Base-by-base conservation (phyloP, 768 basidiomycete species). In the Collybia sp. region DNA sequence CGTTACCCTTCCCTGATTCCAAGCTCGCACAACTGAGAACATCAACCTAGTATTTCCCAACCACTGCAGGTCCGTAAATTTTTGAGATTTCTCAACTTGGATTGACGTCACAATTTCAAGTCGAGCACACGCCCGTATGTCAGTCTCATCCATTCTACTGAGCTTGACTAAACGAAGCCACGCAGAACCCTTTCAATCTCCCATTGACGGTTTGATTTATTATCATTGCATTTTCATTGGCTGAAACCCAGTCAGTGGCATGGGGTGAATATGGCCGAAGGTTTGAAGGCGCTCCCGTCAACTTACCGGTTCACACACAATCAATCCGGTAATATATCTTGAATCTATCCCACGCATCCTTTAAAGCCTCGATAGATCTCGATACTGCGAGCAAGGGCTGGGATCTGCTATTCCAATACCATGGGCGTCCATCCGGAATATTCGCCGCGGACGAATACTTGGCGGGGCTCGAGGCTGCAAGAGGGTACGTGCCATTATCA, bases 211-310 rank as follows among this genome's bases (percentile, higher is more conserved):
- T 69, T 39, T 37, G 62, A 16, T 36, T 35, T 38, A 5, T 19
- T 10, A 25, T 25, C n/a, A 39, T 18, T 13, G 6, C 12, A 10
- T n/a, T 16, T 30, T 12, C 30, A 16, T 10, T n/a, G n/a, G 35
- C 31, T 54, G 9, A 52, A n/a, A 9, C 38, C 1, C 5, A 36
- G 53, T 30, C 56, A 76, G 62, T 80, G 76, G 77, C 77, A 79
- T 51, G 77, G 75, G 15, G 77, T 80, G 43, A 80, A 79, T 53
- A 68, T 81, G 67, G 76, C 76, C 3, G 78, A 79, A 55, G 77
- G 76, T 2, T 61, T 79, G 30, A 80, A 81, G 57, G 77, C 77
- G 1, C 58, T 77, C 5, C 75, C 77, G 12, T 67, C 76, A 5
- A 73, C 75, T 0, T 77, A 73, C 47, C 69, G 77, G 16, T 79